Conservation (phyloP, 352 stramenopile species). For the Pythium vanterpoolii region DNA sequence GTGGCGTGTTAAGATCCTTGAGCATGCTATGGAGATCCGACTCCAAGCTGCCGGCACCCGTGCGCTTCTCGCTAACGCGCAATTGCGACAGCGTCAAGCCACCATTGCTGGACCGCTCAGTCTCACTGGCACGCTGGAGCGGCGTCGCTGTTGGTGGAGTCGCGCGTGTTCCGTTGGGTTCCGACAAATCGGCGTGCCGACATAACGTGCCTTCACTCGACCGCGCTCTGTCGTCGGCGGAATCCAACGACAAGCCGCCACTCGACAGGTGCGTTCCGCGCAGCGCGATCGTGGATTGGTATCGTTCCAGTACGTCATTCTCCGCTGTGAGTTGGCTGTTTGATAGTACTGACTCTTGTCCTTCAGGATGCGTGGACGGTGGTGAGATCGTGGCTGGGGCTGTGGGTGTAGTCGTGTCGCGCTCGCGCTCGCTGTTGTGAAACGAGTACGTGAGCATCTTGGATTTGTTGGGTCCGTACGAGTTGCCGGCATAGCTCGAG, state of each 20-base stretch:
- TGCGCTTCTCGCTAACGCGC: conserved; percentile 20
- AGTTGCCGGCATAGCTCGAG: conserved; percentile 16
- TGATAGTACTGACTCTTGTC: background rate
- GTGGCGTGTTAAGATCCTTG: conserved; percentile 18
- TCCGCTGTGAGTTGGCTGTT: background rate
- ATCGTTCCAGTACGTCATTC: background rate
- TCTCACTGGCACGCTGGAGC: conserved; percentile 1
- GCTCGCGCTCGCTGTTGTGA: conserved; percentile 9
- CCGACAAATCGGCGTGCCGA: background rate
- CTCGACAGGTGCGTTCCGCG: background rate
- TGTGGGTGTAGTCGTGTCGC: too few species aligned
- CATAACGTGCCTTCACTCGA: background rate
- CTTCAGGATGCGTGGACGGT: background rate
- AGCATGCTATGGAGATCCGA: conserved; percentile 4
- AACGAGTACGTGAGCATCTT: conserved; percentile 25
- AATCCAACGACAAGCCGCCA: background rate
- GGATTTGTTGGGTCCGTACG: conserved; percentile 12
- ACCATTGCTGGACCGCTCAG: conserved; percentile 3
- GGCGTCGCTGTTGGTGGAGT: background rate
- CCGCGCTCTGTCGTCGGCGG: background rate
- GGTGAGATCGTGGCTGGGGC: background rate
- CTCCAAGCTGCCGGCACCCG: conserved; percentile 1
- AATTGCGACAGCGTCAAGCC: conserved; percentile 25
- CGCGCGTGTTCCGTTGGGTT: background rate
- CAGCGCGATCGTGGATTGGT: too few species aligned